A percentile compares a stretch with the other conserved stretches of the same genome.
phyloP scores from a whole-genome alignment of 371 early-diverging fungal genomes.

The Smittium mucronatum region DNA sequence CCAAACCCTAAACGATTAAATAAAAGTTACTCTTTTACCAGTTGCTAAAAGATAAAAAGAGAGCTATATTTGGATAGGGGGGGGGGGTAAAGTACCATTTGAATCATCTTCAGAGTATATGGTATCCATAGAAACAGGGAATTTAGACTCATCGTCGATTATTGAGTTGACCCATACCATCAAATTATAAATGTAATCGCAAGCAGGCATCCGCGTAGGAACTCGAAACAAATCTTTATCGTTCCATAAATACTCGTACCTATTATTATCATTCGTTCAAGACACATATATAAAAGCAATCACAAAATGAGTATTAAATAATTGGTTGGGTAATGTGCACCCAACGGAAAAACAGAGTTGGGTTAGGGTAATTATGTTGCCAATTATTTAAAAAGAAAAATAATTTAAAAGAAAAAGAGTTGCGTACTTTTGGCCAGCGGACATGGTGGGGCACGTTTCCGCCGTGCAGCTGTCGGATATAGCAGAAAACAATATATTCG shows the following conservation, averaged over 20 bases:
- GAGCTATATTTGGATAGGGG: not conserved
- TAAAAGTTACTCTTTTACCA: no score
- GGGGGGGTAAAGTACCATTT: not conserved
- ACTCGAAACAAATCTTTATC: slow-evolving; percentile 59
- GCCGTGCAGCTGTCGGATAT: slow-evolving; percentile 70
- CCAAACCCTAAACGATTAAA: not conserved
- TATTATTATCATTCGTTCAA: not conserved
- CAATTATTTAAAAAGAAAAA: not conserved
- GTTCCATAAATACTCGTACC: slow-evolving; percentile 70
- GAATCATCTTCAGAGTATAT: no score
- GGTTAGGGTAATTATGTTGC: not conserved
- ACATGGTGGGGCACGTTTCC: slow-evolving; percentile 69
- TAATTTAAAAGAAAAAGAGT: not conserved
- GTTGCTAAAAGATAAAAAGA: no score
- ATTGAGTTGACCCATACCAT: slow-evolving; percentile 69
- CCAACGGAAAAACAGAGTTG: not conserved
- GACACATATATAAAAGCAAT: no score
- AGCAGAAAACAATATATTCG: slow-evolving; percentile 77
- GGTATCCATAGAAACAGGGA: no score
- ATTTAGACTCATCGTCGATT: slow-evolving; percentile 62
- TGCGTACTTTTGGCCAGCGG: slow-evolving; percentile 52
- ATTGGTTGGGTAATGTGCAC: no score
- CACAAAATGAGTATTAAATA: no score
- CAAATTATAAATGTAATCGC: slow-evolving; percentile 66
- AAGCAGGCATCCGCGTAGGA: slow-evolving; percentile 66